A percentile compares a stretch with the other conserved stretches of the same genome.
Conservation (phyloP, 768 basidiomycete species). For the Strobilomyces dryophilus region DNA sequence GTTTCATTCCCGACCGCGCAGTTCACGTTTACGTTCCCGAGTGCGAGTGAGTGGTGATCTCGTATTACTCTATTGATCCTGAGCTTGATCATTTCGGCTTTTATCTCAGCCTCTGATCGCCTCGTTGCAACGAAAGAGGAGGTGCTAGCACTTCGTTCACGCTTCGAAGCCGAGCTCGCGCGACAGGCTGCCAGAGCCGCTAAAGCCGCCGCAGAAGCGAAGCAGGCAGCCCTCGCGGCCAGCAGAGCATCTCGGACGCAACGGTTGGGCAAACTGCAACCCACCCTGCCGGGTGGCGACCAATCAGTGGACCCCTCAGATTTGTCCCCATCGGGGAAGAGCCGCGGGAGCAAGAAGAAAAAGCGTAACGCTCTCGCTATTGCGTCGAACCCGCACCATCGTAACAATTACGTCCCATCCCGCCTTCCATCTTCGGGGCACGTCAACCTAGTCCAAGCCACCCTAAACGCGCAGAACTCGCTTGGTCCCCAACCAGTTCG, state of each 20-base stretch:
- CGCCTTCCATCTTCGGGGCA: constrained; percentile 56
- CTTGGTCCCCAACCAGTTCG: constrained; percentile 60
- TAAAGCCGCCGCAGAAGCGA: constrained; percentile 47
- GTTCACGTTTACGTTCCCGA: constrained; percentile 61
- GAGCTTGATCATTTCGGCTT: constrained; percentile 27
- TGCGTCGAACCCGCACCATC: constrained; percentile 92
- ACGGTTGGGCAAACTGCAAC: constrained; percentile 37
- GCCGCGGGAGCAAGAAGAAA: constrained; percentile 72
- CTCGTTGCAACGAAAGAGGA: constrained; percentile 66
- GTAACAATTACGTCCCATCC: constrained; percentile 90
- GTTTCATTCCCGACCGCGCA: constrained; percentile 46
- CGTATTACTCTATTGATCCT: constrained; percentile 17
- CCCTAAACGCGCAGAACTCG: constrained; percentile 41
- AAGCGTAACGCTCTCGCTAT: constrained; percentile 89
- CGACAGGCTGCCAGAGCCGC: constrained; percentile 59
- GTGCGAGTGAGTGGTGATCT: constrained; percentile 62
- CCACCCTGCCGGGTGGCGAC: constrained; percentile 29
- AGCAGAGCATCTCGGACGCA: constrained; percentile 35
- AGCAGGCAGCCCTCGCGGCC: constrained; percentile 43
- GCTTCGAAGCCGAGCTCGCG: constrained; percentile 71
- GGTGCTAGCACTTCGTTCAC: constrained; percentile 57
- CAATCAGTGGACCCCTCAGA: constrained; percentile 38
- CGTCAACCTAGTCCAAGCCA: constrained; percentile 35
- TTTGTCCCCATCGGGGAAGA: constrained; percentile 28
- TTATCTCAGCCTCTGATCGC: constrained; percentile 63